Percentiles rank a stretch among this genome's conserved stretches.
These are phyloP conservation scores for Ligustrum vulgare DNA, from an alignment of 257 asterid species.

Conservation along the genomic window DNA sequence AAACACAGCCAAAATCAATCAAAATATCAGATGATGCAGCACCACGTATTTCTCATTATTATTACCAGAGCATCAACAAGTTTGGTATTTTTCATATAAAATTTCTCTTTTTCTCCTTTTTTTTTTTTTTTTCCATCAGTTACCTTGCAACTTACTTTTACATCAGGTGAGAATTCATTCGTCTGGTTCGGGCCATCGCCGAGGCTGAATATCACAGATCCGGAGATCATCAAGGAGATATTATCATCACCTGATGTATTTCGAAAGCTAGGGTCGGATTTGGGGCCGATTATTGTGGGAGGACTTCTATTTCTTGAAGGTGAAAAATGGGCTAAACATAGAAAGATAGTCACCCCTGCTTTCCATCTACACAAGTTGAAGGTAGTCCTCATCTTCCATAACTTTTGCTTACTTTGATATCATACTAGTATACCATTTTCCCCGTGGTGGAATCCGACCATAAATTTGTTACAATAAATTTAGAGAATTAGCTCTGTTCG, in stretches of 20 bases:
- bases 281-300: constrained; percentile 25
- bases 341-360: constrained; percentile 31
- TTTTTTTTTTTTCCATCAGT: not conserved
- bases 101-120: not conserved
- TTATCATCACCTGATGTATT: constrained; percentile 17
- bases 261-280: constrained; percentile 23
- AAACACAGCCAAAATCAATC: constrained; percentile 21
- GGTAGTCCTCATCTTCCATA: constrained; percentile 1
- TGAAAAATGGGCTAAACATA: constrained; percentile 31
- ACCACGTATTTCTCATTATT: constrained; percentile 41
- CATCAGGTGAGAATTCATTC: constrained; percentile 29
- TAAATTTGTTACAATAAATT: too few relatives aligned
- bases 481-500: too few relatives aligned
- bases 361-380: constrained; percentile 33
- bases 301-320: constrained; percentile 32
- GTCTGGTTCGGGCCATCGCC: constrained; percentile 34
- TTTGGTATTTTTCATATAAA: constrained; percentile 28
- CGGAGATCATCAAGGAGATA: constrained; percentile 28
- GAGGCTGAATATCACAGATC: constrained; percentile 20
- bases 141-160: not conserved
- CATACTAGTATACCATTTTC: too few relatives aligned
- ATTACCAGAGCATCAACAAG: constrained; percentile 21
- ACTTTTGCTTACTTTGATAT: not conserved
- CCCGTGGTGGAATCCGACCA: too few relatives aligned
- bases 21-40: constrained; percentile 34